phyloP scores from a whole-genome alignment of 805 yeast species.

The Starmerella stigmatis region DNA sequence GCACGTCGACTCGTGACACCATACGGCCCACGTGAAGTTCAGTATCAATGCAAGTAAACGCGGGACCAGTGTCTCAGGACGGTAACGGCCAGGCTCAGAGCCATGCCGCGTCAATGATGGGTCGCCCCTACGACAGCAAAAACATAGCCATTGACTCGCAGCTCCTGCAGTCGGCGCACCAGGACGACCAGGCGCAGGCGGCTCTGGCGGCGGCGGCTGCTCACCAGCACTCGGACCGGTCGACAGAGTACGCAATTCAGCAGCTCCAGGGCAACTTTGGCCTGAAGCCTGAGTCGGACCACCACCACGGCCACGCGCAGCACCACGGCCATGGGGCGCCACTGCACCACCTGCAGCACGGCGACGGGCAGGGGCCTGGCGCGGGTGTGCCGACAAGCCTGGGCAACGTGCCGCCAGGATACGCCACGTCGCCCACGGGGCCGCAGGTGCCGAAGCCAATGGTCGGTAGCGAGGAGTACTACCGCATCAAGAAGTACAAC shows the following conservation, averaged over 20 bases:
- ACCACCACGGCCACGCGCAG: constrained; percentile 10
- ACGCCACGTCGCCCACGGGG: constrained; percentile 4
- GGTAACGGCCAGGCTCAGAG: constrained; percentile 14
- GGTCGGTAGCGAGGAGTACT: constrained; percentile 79
- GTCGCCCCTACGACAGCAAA: constrained; percentile 21
- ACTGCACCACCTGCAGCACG: constrained; percentile 4
- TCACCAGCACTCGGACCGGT: constrained; percentile 20
- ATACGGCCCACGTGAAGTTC: constrained; percentile 22
- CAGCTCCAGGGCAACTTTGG: constrained; percentile 22
- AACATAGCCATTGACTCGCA: constrained; percentile 22
- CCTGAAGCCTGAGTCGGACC: constrained; percentile 18
- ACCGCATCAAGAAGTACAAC: constrained; percentile 68
- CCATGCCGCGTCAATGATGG: constrained; percentile 16
- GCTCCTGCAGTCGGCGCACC: constrained; percentile 21
- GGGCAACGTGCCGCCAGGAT: constrained; percentile 9
- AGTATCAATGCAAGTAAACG: constrained; percentile 20
- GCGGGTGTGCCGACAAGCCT: constrained; percentile 13
- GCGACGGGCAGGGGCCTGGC: constrained; percentile 1
- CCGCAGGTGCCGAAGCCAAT: constrained; percentile 38
- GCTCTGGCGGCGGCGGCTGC: constrained; percentile 20
- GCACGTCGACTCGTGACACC: constrained; percentile 20
- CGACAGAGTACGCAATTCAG: constrained; percentile 23
- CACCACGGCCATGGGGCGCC: constrained; percentile 8
- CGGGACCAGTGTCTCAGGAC: constrained; percentile 21
- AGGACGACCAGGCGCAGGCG: constrained; percentile 21